phyloP scores from a whole-genome alignment of 352 stramenopile species.

The Pythium volutum region DNA sequence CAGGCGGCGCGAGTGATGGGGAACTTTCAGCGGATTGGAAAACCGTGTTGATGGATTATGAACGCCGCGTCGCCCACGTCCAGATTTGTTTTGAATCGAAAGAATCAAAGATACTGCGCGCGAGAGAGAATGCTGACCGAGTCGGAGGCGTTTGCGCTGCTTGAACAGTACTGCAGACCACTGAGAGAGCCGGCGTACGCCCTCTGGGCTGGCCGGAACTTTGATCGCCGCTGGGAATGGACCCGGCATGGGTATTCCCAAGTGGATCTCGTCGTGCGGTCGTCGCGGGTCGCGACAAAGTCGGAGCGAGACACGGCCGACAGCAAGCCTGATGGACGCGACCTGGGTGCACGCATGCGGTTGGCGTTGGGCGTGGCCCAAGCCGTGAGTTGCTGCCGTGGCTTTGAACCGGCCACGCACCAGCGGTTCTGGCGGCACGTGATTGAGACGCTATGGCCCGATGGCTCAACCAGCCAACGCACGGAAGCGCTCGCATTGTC shows the following conservation, averaged over 20 bases:
- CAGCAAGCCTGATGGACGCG: too few species aligned
- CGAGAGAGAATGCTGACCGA: not conserved
- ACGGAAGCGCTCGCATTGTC: not conserved
- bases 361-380: not conserved
- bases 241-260: not conserved
- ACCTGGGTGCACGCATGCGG: not conserved
- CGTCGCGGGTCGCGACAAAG: not conserved
- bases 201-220: not conserved
- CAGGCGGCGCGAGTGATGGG: too few species aligned
- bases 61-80: too few species aligned
- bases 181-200: not conserved
- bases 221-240: not conserved
- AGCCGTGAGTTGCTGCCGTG: slow-evolving; percentile 5
- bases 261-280: not conserved
- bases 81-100: too few species aligned
- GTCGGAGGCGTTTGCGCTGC: not conserved
- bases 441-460: not conserved
- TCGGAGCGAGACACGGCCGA: too few species aligned
- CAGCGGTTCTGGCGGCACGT: not conserved
- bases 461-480: not conserved
- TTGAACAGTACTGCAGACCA: not conserved
- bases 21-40: too few species aligned
- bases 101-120: too few species aligned
- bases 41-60: too few species aligned
- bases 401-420: too few species aligned